A percentile compares a stretch with the other conserved stretches of the same genome.
These are phyloP conservation scores for Elsinoe australis DNA, from an alignment of 2,329 filamentous ascomycete genomes.

Conservation along the genomic window DNA sequence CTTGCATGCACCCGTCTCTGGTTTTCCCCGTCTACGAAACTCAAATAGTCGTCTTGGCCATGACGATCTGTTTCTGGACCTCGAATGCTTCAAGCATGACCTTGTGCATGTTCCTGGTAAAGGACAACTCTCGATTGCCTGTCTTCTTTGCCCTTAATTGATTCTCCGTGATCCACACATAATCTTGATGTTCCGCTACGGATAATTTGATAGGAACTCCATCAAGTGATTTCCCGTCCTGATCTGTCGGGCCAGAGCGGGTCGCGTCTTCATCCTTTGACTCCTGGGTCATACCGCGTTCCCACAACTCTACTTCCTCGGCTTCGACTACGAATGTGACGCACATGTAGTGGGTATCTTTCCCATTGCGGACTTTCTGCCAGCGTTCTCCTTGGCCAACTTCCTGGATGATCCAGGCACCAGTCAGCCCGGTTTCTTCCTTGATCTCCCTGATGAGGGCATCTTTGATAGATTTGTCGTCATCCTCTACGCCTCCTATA, in stretches of 20 bases:
- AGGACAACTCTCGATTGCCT: conserved; percentile 26
- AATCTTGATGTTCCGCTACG: conserved; percentile 35
- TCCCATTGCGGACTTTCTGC: conserved; percentile 17
- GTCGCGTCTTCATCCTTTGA: conserved; percentile 12
- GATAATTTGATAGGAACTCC: conserved; percentile 9
- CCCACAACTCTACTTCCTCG: conserved; percentile 15
- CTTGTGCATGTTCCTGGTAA: conserved; percentile 23
- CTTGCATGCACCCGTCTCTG: no score
- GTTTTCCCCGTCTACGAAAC: neutral
- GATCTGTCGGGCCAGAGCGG: conserved; percentile 10
- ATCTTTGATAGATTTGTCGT: conserved; percentile 37
- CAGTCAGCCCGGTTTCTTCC: conserved; percentile 42
- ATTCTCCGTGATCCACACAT: conserved; percentile 35
- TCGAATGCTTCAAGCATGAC: conserved; percentile 20
- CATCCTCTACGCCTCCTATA: conserved; percentile 16
- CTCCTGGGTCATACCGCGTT: conserved; percentile 1
- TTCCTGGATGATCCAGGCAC: conserved; percentile 25
- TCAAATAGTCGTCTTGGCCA: conserved; percentile 11
- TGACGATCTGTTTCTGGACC: conserved; percentile 18
- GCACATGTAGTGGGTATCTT: conserved; percentile 18
- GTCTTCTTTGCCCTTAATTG: conserved; percentile 29
- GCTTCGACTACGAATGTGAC: conserved; percentile 20
- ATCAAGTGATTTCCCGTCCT: conserved; percentile 6
- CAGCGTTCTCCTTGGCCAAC: conserved; percentile 22
- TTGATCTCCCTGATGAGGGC: conserved; percentile 44